Conservation (phyloP, 1,139 yeast genomes). For the Yamadazyma triangularis region DNA sequence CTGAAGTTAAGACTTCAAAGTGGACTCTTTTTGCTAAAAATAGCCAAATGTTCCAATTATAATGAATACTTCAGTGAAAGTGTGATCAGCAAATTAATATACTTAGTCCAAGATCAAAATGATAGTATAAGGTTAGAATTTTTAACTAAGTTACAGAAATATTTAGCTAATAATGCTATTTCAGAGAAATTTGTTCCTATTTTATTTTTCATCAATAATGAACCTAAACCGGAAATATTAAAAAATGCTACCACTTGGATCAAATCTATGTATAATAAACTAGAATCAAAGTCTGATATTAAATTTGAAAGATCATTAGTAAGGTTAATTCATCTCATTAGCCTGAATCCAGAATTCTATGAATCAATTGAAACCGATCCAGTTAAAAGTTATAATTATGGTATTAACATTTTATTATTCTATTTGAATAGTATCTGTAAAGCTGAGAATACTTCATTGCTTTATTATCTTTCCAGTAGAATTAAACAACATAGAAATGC, state of each 20-base stretch:
- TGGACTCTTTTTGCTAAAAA: constrained; percentile 59
- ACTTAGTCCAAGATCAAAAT: constrained; percentile 65
- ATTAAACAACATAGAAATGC: constrained; percentile 76
- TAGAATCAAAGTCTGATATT: constrained; percentile 36
- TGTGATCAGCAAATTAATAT: constrained; percentile 50
- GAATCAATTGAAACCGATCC: constrained; percentile 31
- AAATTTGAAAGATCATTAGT: constrained; percentile 62
- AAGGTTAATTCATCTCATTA: constrained; percentile 62
- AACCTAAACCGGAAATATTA: constrained; percentile 53
- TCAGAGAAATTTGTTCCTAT: constrained; percentile 66
- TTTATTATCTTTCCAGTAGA: constrained; percentile 74
- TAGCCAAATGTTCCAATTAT: constrained; percentile 55
- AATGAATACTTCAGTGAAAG: constrained; percentile 50
- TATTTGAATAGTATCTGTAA: constrained; percentile 59
- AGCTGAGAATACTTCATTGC: constrained; percentile 63
- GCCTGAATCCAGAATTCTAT: constrained; percentile 70
- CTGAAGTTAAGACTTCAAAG: constrained; percentile 64
- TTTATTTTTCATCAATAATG: constrained; percentile 72
- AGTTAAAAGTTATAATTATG: constrained; percentile 26
- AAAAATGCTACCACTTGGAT: constrained; percentile 67
- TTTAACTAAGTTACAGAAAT: constrained; percentile 47
- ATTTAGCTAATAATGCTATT: constrained; percentile 48
- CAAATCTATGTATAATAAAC: constrained; percentile 50
- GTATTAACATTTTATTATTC: constrained; percentile 55
- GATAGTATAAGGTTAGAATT: constrained; percentile 53